Conservation (phyloP, 2,329 filamentous ascomycete species). For the Monosporascus sp. region DNA sequence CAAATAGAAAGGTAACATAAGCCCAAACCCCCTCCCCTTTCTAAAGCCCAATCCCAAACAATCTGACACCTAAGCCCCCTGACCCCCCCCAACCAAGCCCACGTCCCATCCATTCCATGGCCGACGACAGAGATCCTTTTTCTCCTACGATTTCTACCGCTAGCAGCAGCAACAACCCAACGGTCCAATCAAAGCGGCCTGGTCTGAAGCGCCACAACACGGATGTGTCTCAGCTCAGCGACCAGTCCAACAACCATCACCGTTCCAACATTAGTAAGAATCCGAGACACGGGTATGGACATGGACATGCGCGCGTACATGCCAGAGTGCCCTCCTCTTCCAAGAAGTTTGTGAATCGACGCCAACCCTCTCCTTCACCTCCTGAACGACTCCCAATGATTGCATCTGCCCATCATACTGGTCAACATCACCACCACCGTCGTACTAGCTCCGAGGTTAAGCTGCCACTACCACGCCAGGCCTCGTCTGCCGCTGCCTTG, state of each 20-base stretch:
- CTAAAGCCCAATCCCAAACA: background rate
- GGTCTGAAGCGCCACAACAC: background rate
- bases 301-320: constrained; percentile 35
- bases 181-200: background rate
- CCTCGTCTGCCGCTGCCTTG: constrained; percentile 37
- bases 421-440: constrained; percentile 32
- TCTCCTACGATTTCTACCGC: background rate
- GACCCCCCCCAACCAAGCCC: background rate
- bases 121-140: background rate
- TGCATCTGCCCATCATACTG: background rate
- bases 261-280: background rate
- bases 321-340: constrained; percentile 44
- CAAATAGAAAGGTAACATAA: background rate
- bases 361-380: constrained; percentile 36
- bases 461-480: constrained; percentile 42
- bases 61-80: background rate
- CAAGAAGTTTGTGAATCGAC: constrained; percentile 36
- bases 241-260: background rate
- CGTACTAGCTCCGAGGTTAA: constrained; percentile 48
- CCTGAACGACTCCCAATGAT: constrained; percentile 33
- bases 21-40: background rate
- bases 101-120: background rate
- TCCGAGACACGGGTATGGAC: background rate
- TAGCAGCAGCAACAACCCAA: background rate
- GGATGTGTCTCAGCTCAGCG: background rate